Base-by-base conservation (phyloP, 139 green algal species). In the Chlorella vulgaris region DNA sequence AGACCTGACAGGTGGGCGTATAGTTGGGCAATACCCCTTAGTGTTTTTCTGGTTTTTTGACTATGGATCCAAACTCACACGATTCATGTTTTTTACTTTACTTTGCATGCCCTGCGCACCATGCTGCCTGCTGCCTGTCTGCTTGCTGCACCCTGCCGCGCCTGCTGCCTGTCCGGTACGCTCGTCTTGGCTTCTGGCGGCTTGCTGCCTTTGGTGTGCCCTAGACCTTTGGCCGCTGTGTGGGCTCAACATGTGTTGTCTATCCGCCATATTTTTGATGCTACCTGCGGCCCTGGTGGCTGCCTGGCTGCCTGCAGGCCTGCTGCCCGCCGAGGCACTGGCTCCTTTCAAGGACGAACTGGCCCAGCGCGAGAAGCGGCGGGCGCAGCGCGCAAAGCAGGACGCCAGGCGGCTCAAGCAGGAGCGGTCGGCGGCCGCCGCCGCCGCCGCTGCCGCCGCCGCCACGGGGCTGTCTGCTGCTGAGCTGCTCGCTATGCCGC, bases 321-420 rank as follows among this genome's bases (percentile, higher is more conserved):
- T 93, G 73, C 69, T 96, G 60, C 87, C 89, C 19, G 18, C 78
- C 26, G 90, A 89, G 13, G 65, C 87, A n/a, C 82, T 97, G 43
- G 89, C 85, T 33, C 86, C 90, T 4, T 95, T 97, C 73, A 78
- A 79, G 0, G 89, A 91, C 3, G 93, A 96, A 87, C 80, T 96
- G 61, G 66, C 43, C 2, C 76, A 74, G 33, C 83, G 93, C 1
- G 88, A 91, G 31, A 84, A 86, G 63, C 80, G 85, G 28, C 86
- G 92, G 2, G 74, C 78, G 35, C 81, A 89, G 42, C 74, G 82
- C 33, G 80, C 71, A 40, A 80, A 79, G 73, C 53, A 68, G 73
- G 73, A 79, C 51, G 73, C 53, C 1, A 50, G 73, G 15, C 73
- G 51, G 26, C 43, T 67, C 0, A 53, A 28, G 38, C 53, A 67